Percentiles rank a stretch among this genome's conserved stretches.
Conservation (phyloP, 1,139 yeast species). For the Debaryomycetaceae sp. region DNA sequence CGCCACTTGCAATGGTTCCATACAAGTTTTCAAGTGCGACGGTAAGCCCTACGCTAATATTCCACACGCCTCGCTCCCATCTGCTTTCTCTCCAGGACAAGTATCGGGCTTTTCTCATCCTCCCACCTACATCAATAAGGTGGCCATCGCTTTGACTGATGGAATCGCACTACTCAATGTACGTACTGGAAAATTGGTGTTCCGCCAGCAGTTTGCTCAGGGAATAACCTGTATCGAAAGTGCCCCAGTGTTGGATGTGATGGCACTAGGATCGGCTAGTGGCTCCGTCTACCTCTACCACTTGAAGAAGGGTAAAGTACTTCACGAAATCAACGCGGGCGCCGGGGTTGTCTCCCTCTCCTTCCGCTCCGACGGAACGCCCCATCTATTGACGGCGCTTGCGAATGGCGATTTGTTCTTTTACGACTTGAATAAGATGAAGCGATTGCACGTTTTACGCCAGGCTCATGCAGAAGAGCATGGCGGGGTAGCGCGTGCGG, state of each 20-base stretch:
- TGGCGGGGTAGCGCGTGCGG: slow-evolving; percentile 74
- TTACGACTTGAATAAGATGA: slow-evolving; percentile 63
- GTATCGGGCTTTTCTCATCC: slow-evolving; percentile 69
- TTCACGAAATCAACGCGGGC: slow-evolving; percentile 40
- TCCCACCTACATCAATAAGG: slow-evolving; percentile 85
- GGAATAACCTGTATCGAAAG: slow-evolving; percentile 54
- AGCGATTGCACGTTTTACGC: slow-evolving; percentile 67
- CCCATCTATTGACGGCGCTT: slow-evolving; percentile 75
- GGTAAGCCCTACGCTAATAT: not conserved
- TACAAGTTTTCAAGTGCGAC: slow-evolving; percentile 52
- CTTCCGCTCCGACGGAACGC: slow-evolving; percentile 85
- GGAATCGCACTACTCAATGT: slow-evolving; percentile 57
- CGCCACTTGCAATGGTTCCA: slow-evolving; percentile 36
- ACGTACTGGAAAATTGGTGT: slow-evolving; percentile 66
- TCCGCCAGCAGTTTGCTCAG: slow-evolving; percentile 35
- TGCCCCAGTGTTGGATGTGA: slow-evolving; percentile 79
- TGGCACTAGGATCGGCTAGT: slow-evolving; percentile 65
- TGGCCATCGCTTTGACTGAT: slow-evolving; percentile 66
- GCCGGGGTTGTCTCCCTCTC: slow-evolving; percentile 59
- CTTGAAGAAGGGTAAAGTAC: slow-evolving; percentile 49
- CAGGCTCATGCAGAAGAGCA: slow-evolving; percentile 61
- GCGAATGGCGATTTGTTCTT: slow-evolving; percentile 75
- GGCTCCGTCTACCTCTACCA: slow-evolving; percentile 65
- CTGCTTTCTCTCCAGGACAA: slow-evolving; percentile 42
- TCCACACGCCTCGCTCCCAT: not conserved